Evolutionary conservation across 257 asterid genomes (phyloP).

Genomic region (Solanum rostratum): DNA sequence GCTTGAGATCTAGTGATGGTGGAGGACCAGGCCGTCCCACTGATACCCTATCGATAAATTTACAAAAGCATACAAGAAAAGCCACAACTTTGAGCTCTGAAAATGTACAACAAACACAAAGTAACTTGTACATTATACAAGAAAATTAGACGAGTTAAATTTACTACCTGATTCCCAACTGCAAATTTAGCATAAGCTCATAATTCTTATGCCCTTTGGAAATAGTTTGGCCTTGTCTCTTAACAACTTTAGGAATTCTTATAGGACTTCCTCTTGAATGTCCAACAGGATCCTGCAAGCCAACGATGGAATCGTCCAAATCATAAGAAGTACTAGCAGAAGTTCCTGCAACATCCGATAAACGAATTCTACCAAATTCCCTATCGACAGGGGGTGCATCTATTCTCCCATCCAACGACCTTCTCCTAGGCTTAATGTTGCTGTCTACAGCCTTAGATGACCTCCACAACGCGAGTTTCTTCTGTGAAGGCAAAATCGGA

Average conservation of each 20-base stretch:
- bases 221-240: constrained; percentile 28
- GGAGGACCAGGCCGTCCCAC: constrained; percentile 2
- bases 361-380: constrained; percentile 46
- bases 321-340: constrained; percentile 5
- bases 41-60: not conserved
- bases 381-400: constrained; percentile 44
- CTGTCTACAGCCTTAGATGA: constrained; percentile 45
- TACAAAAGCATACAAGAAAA: not conserved
- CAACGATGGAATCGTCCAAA: not conserved
- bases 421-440: constrained; percentile 38
- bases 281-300: not conserved
- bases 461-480: constrained; percentile 69
- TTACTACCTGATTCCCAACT: constrained; percentile 27
- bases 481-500: constrained; percentile 75
- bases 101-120: not conserved
- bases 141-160: not conserved
- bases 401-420: constrained; percentile 79
- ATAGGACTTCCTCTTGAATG: constrained; percentile 11
- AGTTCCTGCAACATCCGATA: constrained; percentile 45
- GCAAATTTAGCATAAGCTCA: constrained; percentile 32
- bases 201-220: constrained; percentile 31
- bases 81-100: not conserved
- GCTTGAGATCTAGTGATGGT: not conserved
- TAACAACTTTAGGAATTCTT: constrained; percentile 22
- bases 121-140: not conserved